Evolutionary conservation across 345 rosid genomes (phyloP).

Genomic region (Camelina hispida): DNA sequence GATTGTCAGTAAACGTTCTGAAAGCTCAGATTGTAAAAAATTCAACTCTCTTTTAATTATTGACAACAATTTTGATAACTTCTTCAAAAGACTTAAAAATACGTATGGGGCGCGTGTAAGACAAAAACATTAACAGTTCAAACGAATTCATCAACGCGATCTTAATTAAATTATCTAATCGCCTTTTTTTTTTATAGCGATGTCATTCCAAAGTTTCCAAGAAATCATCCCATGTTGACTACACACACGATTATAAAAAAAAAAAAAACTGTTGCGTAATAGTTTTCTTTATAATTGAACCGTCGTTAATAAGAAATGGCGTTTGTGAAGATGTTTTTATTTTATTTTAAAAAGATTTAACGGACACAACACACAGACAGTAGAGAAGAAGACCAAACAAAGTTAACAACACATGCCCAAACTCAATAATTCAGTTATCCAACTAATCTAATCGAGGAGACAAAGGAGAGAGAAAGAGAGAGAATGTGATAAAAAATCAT

Average conservation of each 20-base stretch:
- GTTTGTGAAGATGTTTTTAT: neutral
- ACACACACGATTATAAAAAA: neutral
- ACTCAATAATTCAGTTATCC: slow-evolving; percentile 44
- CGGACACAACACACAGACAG: slow-evolving; percentile 20
- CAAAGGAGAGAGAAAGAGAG: slow-evolving; percentile 5
- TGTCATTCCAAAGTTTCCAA: neutral
- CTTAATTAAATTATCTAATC: neutral
- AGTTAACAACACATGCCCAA: slow-evolving; percentile 30
- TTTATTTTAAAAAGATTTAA: neutral
- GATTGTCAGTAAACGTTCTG: neutral
- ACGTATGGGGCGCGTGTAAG: neutral
- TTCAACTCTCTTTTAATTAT: slow-evolving; percentile 11
- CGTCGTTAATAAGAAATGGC: slow-evolving; percentile 18
- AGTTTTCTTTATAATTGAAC: neutral
- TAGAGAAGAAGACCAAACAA: slow-evolving; percentile 18
- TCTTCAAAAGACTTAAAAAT: neutral
- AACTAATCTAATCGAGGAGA: slow-evolving; percentile 28
- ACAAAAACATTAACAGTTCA: slow-evolving; percentile 2
- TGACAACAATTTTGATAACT: slow-evolving; percentile 1
- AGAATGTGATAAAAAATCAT: slow-evolving; percentile 10
- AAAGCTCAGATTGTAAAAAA: neutral
- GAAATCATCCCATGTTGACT: neutral
- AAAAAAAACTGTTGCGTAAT: neutral
- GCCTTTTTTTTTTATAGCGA: neutral
- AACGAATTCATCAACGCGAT: neutral